Base-by-base conservation (phyloP, 768 basidiomycete genomes). In the Pleurotus eryngii region DNA sequence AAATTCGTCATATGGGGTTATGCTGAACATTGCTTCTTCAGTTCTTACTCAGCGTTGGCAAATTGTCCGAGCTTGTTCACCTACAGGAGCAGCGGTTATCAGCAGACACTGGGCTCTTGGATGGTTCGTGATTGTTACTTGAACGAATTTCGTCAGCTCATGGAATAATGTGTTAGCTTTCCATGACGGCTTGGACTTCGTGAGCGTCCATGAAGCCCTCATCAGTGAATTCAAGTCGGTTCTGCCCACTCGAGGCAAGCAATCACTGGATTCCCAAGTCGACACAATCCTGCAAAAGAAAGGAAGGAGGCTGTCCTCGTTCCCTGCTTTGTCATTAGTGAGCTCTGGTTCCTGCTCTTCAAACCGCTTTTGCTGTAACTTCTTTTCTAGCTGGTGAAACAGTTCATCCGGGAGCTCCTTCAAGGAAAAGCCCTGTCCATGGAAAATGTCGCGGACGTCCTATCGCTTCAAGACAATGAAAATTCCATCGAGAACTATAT, bases 21-120 rank as follows among this genome's bases (percentile, higher is more conserved):
- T 14, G 30, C 18, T 11, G 42, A 6, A n/a, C 9, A 20, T 53
- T 17, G 55, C 57, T 65, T 15, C 17, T 37, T 49, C 64, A 98
- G 95, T 76, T 98, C 46, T 87, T 92, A 82, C 81, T 95, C 56
- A 95, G 93, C 65, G 83, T 98, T 24, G 92, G 92, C 18, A 98
- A 98, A 70, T 81, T 98, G 9, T 76, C 88, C 0, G 84, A 91
- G 64, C 76, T 97, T 12, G 90, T 90, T 1, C 85, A 92, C 57
- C 73, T 94, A 26, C 89, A 90, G 59, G 87, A 86, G 62, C 71
- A 71, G 1, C 73, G 75, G 35, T 70, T 72, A 14, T 57, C 72
- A 1, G 57, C 72, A 14, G 83, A 89, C 42, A 82, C 85, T 55
- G 66, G 65, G 30, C 73, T 74, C 56, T 72, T 90, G 12, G 85